A percentile compares a stretch with the other conserved stretches of the same genome.
Conservation (phyloP, 768 basidiomycete genomes). For the Pisolithus sp. region DNA sequence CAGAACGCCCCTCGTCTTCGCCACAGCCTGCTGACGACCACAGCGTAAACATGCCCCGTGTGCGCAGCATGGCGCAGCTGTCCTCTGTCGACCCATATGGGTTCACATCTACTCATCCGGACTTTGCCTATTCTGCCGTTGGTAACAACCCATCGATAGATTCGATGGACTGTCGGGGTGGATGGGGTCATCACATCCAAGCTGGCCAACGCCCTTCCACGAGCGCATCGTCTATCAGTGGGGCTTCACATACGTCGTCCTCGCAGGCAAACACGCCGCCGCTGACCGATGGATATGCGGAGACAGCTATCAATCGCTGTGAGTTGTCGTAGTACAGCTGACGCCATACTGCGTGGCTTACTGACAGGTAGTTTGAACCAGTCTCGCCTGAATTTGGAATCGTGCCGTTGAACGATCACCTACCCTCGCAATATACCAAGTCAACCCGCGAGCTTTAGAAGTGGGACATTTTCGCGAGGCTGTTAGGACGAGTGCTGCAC, state of each 20-base stretch:
- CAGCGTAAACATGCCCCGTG: slow-evolving; percentile 52
- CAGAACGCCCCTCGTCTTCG: slow-evolving; percentile 64
- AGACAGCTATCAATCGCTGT: slow-evolving; percentile 81
- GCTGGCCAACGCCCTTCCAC: slow-evolving; percentile 55
- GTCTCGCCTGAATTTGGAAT: slow-evolving; percentile 85
- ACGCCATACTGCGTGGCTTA: slow-evolving; percentile 36
- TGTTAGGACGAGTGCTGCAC: slow-evolving; percentile 23
- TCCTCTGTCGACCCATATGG: slow-evolving; percentile 64
- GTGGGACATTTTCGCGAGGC: slow-evolving; percentile 17
- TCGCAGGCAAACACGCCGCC: slow-evolving; percentile 81
- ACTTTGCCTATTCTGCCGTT: slow-evolving; percentile 76
- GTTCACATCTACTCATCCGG: slow-evolving; percentile 61
- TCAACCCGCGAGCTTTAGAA: slow-evolving; percentile 44
- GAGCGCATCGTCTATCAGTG: slow-evolving; percentile 70
- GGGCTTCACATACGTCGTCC: slow-evolving; percentile 69
- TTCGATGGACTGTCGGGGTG: slow-evolving; percentile 32
- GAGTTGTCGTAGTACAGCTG: slow-evolving; percentile 38
- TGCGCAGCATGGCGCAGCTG: slow-evolving; percentile 79
- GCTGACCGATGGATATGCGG: slow-evolving; percentile 56
- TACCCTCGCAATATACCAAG: slow-evolving; percentile 60
- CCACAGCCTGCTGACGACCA: slow-evolving; percentile 57
- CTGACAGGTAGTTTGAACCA: slow-evolving; percentile 43
- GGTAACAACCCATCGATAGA: slow-evolving; percentile 36
- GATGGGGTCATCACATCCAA: slow-evolving; percentile 36
- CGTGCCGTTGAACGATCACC: slow-evolving; percentile 75